Conservation (phyloP, 257 asterid species). For the Fraxinus americana region DNA sequence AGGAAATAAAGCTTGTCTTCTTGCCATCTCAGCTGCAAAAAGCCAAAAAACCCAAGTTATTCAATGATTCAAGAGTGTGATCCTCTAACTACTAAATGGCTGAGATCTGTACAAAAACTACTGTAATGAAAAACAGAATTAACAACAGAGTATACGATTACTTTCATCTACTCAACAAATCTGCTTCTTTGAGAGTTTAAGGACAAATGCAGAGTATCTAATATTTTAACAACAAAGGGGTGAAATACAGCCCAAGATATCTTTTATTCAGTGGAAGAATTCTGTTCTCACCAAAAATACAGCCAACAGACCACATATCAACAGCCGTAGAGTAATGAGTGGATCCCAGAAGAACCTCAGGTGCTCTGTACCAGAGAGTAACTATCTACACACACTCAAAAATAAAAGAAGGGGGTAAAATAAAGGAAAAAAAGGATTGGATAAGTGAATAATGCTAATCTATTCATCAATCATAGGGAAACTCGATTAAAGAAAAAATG, state of each 20-base stretch:
- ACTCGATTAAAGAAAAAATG: background rate
- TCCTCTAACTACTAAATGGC: background rate
- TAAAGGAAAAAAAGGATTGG: constrained; percentile 14
- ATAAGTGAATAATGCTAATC: background rate
- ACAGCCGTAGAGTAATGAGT: constrained; percentile 92
- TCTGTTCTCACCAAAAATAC: constrained; percentile 66
- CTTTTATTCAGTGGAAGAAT: background rate
- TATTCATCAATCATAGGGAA: background rate
- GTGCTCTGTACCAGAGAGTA: constrained; percentile 97
- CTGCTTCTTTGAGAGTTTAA: background rate
- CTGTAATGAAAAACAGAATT: background rate
- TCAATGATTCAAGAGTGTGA: background rate
- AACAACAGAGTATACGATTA: background rate
- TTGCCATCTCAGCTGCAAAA: constrained; percentile 82
- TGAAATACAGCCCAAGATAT: background rate
- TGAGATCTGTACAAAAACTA: background rate
- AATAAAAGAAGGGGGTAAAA: background rate
- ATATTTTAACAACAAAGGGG: background rate
- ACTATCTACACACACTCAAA: constrained; percentile 51
- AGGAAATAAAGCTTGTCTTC: constrained; percentile 89
- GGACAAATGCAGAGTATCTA: background rate
- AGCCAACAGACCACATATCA: constrained; percentile 99
- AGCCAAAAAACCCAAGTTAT: background rate
- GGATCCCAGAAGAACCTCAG: constrained; percentile 88
- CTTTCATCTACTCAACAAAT: background rate